These are phyloP conservation scores for Neofusicoccum laricinum DNA, from an alignment of 2,329 filamentous ascomycete species.

Conservation along the genomic window DNA sequence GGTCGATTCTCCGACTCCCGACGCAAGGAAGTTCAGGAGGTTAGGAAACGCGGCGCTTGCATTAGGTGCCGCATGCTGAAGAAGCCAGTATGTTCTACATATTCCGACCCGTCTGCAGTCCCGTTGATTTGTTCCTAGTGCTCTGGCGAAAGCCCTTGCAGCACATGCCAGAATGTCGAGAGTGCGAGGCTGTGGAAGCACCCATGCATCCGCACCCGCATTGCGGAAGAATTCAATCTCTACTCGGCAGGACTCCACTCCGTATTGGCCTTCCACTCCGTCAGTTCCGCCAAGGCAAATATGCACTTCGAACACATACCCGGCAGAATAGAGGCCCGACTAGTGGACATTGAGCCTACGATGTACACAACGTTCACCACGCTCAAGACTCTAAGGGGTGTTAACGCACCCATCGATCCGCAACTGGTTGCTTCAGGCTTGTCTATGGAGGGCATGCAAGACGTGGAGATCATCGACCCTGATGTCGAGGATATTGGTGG, in stretches of 20 bases:
- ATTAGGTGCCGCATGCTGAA: slow-evolving; percentile 64
- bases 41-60: slow-evolving; percentile 60
- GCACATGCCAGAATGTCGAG: slow-evolving; percentile 58
- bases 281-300: slow-evolving; percentile 48
- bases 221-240: slow-evolving; percentile 57
- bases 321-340: slow-evolving; percentile 53
- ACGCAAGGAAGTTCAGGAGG: slow-evolving; percentile 58
- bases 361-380: slow-evolving; percentile 49
- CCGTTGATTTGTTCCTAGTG: slow-evolving; percentile 34
- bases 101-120: too few relatives aligned
- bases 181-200: slow-evolving; percentile 61
- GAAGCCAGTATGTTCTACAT: slow-evolving; percentile 44
- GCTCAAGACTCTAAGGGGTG: slow-evolving; percentile 34
- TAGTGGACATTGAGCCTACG: slow-evolving; percentile 45
- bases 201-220: slow-evolving; percentile 56
- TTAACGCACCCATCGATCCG: slow-evolving; percentile 34
- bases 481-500: slow-evolving; percentile 50
- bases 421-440: slow-evolving; percentile 27
- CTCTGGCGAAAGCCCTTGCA: slow-evolving; percentile 59
- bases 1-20: slow-evolving; percentile 56
- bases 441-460: slow-evolving; percentile 15
- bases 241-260: slow-evolving; percentile 56
- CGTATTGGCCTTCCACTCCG: slow-evolving; percentile 51
- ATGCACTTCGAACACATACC: slow-evolving; percentile 47
- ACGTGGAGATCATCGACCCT: slow-evolving; percentile 46